These are phyloP conservation scores for Crepidotus sp. DNA, from an alignment of 1,284 basidiomycete species.

Conservation along the genomic window DNA sequence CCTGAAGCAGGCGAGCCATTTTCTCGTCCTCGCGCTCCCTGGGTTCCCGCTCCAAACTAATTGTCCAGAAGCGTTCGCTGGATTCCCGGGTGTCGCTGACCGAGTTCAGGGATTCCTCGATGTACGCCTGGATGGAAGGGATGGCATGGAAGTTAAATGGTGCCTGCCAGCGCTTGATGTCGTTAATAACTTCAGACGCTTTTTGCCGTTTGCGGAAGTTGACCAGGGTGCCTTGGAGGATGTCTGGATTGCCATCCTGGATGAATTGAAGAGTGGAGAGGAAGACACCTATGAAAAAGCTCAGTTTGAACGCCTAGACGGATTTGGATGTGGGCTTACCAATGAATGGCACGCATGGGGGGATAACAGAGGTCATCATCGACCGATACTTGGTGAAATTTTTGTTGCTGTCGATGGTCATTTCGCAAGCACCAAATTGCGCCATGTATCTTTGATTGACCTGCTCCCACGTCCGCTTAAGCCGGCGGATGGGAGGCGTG, in stretches of 20 bases:
- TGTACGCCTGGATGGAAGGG: constrained; percentile 60
- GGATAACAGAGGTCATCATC: constrained; percentile 76
- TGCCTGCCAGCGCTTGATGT: constrained; percentile 94
- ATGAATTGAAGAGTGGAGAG: constrained; percentile 94
- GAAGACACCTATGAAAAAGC: constrained; percentile 67
- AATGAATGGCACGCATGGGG: constrained; percentile 97
- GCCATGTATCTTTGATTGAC: constrained; percentile 67
- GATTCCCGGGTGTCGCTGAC: constrained; percentile 55
- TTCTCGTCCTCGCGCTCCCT: constrained; percentile 90
- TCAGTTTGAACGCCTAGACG: constrained; percentile 1
- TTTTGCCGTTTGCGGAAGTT: constrained; percentile 96
- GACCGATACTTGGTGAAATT: constrained; percentile 93
- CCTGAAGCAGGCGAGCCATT: constrained; percentile 82
- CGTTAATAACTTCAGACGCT: constrained; percentile 89
- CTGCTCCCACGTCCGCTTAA: constrained; percentile 94
- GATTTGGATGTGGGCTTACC: constrained; percentile 41
- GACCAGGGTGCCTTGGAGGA: constrained; percentile 62
- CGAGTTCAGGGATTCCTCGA: constrained; percentile 69
- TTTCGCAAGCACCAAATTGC: constrained; percentile 64
- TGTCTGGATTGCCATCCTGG: constrained; percentile 95
- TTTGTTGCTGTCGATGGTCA: constrained; percentile 80
- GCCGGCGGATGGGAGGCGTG: constrained; percentile 84
- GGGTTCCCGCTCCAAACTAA: constrained; percentile 83
- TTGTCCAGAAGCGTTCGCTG: constrained; percentile 74
- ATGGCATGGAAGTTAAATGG: constrained; percentile 82